phyloP scores from a whole-genome alignment of 1,284 basidiomycete genomes.

The Boletellus sp. region DNA sequence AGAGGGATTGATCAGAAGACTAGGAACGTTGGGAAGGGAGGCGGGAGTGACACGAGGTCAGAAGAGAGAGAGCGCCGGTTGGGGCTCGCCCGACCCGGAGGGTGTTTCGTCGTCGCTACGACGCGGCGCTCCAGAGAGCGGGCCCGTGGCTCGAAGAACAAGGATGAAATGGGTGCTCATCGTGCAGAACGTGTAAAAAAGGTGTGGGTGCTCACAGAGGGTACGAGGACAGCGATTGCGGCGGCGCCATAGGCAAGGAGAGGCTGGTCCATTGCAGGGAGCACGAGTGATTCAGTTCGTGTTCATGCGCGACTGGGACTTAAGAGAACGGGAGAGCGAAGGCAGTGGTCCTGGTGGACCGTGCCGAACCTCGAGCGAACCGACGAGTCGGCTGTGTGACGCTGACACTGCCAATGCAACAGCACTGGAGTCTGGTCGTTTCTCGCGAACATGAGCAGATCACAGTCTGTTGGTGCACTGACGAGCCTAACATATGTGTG shows the following conservation, averaged over 20 bases:
- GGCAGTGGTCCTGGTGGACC: background rate
- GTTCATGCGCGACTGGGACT: conserved; percentile 10
- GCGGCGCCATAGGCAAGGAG: conserved; percentile 20
- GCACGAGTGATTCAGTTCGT: background rate
- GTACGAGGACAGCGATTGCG: conserved; percentile 19
- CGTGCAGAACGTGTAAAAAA: conserved; percentile 29
- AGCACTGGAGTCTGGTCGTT: too few species aligned
- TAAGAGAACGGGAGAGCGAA: background rate
- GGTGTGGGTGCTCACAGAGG: conserved; percentile 22
- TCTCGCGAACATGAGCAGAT: too few species aligned
- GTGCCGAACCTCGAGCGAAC: too few species aligned
- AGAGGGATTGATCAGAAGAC: conserved; percentile 17
- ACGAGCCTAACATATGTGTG: too few species aligned
- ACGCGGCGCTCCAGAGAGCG: conserved; percentile 45
- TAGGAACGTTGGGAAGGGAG: conserved; percentile 6
- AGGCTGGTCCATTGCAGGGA: conserved; percentile 25
- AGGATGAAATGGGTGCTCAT: conserved; percentile 80
- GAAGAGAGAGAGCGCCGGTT: conserved; percentile 31
- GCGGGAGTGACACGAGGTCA: conserved; percentile 5
- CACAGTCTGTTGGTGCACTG: too few species aligned
- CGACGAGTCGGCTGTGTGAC: too few species aligned
- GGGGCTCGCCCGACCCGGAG: conserved; percentile 42
- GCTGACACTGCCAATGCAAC: too few species aligned
- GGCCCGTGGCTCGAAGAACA: conserved; percentile 81
- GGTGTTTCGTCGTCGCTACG: conserved; percentile 58